Evolutionary conservation across 108 stramenopile species (phyloP), one percentile per base, ranked within the genome.

Genomic region (Chaetoceros muelleri): DNA sequence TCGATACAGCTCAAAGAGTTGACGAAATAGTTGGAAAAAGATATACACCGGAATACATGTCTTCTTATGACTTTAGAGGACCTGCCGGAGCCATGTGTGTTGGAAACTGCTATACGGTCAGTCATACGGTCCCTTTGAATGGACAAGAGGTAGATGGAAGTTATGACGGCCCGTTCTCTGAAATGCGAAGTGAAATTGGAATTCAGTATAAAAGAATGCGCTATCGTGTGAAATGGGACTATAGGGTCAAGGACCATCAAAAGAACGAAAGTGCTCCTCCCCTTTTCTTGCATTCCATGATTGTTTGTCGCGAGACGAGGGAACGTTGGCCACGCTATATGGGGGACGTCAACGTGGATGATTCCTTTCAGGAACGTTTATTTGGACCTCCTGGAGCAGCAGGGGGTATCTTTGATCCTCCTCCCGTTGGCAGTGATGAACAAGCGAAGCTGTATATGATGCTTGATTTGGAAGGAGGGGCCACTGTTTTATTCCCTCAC

Each of bases 331-430:
- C 87, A 66, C 46, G 67, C 13, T 40, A 40, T 13, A 40, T 40
- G 34, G 13, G 8, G 5, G 60, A 72, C 48, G 57, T 65, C 48
- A 55, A 61, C 19, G 55, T 65, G 34, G 48, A 63, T 46, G 30
- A 55, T 2, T 69, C 69, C 24, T 57, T 64, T 30, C 57, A 65
- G 3, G 63, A 61, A 16, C 73, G 70, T 7, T 62, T 89, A 16
- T 87, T 82, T 71, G 92, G 92, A 47, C 64, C 73, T 19, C 66
- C 76, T 7, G 91, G 92, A 31, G 92, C 92, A 34, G 48, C 69
- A 30, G 87, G 87, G 20, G 92, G 92, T 7, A 55, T 93, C 27
- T 93, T 84, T 57, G 92, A 93, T 64, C 87, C 85, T 7, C 92
- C 92, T 20, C 87, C 87, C 1, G 79, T 89, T 17, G 81, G 79